These are phyloP conservation scores for Populus trichocarpa DNA, from an alignment of 441 rosid species.

Conservation along the genomic window DNA sequence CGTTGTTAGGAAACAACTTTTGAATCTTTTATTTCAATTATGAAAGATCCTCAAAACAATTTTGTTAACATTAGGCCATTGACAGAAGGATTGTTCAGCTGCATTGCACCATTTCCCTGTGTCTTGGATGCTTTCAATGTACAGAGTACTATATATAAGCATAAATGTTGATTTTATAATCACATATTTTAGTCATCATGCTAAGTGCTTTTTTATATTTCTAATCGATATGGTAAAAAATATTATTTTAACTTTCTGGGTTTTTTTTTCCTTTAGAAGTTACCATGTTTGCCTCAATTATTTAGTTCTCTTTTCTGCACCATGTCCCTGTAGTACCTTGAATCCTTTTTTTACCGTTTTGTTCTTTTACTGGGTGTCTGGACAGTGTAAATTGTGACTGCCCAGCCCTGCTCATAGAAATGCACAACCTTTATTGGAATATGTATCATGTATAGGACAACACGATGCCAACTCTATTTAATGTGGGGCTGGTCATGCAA, in stretches of 20 bases:
- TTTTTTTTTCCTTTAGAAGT: not conserved
- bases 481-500: too few relatives aligned
- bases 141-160: not conserved
- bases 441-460: not conserved
- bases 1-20: constrained; percentile 7
- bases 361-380: not conserved
- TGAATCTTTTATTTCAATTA: not conserved
- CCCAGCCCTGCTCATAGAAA: not conserved
- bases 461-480: too few relatives aligned
- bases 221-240: too few relatives aligned
- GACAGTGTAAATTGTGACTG: not conserved
- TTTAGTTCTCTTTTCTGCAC: not conserved
- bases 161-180: not conserved
- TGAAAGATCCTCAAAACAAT: constrained; percentile 16
- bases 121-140: not conserved
- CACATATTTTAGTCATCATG: not conserved
- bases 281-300: not conserved
- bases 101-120: constrained; percentile 7
- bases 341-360: not conserved
- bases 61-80: constrained; percentile 36
- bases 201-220: too few relatives aligned
- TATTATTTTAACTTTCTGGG: too few relatives aligned
- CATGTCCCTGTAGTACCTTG: not conserved
- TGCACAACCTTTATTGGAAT: not conserved
- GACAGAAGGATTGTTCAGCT: constrained; percentile 24